These are phyloP conservation scores for Brasilioporus rufonigricans DNA, from an alignment of 768 basidiomycete species.

Conservation along the genomic window DNA sequence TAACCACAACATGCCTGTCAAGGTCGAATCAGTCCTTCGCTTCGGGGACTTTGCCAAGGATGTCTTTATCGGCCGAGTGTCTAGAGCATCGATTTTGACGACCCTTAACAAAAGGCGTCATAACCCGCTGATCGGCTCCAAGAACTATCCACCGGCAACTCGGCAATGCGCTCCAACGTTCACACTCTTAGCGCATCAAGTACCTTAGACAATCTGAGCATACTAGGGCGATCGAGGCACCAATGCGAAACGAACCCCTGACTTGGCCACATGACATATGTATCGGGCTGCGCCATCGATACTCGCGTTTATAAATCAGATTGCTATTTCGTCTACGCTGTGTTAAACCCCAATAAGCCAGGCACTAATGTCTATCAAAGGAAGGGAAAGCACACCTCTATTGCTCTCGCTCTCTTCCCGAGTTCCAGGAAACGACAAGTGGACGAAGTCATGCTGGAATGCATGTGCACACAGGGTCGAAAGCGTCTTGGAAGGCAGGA, in stretches of 20 bases:
- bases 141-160: background rate
- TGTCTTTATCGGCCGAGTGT: background rate
- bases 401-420: background rate
- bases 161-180: background rate
- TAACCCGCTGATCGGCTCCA: background rate
- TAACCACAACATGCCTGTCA: background rate
- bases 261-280: background rate
- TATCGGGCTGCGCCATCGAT: background rate
- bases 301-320: background rate
- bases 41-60: background rate
- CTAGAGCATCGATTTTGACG: background rate
- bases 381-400: background rate
- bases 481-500: too few species aligned
- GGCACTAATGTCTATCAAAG: slow-evolving; percentile 7
- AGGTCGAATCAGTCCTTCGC: background rate
- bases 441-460: background rate
- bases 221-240: slow-evolving; percentile 7
- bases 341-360: background rate
- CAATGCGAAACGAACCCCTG: background rate
- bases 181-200: background rate
- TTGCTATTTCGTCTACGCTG: background rate
- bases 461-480: too few species aligned
- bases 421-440: background rate
- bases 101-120: background rate
- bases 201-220: background rate